These are phyloP conservation scores for Oidiodendron maius DNA, from an alignment of 495 filamentous ascomycete genomes.

Conservation along the genomic window DNA sequence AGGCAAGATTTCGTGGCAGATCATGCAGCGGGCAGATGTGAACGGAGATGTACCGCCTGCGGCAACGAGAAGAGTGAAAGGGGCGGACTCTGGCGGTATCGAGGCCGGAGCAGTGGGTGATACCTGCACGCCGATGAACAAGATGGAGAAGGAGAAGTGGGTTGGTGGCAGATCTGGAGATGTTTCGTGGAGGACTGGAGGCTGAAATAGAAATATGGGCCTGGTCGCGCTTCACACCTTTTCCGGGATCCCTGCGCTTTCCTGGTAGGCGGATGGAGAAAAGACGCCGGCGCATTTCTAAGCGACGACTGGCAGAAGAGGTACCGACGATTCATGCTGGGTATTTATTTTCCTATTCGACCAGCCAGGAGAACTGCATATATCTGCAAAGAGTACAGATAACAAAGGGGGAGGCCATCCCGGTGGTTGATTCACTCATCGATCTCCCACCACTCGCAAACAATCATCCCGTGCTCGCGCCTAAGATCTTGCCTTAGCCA, in stretches of 20 bases:
- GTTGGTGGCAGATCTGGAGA: constrained; percentile 14
- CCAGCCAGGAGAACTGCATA: too few species aligned
- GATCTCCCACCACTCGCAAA: too few species aligned
- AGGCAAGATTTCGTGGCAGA: constrained; percentile 22
- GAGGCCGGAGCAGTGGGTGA: constrained; percentile 16
- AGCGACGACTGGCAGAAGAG: too few species aligned
- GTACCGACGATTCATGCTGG: too few species aligned
- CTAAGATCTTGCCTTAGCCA: too few species aligned
- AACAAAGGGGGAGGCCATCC: too few species aligned
- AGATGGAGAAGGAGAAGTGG: constrained; percentile 20
- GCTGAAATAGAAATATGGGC: constrained; percentile 19
- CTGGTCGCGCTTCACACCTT: background rate
- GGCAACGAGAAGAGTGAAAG: constrained; percentile 21
- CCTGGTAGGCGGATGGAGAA: too few species aligned
- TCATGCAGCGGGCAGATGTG: constrained; percentile 23
- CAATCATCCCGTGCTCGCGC: too few species aligned
- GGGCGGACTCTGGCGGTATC: constrained; percentile 11
- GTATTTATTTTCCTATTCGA: too few species aligned
- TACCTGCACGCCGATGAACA: constrained; percentile 24
- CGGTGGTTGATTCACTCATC: too few species aligned
- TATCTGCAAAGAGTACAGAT: too few species aligned
- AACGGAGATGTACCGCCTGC: constrained; percentile 24
- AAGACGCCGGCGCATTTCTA: background rate
- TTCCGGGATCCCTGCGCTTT: constrained; percentile 7
- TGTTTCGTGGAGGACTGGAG: constrained; percentile 10